Conservation (phyloP, 768 basidiomycete species). For the Kwoniella botswanensis region DNA sequence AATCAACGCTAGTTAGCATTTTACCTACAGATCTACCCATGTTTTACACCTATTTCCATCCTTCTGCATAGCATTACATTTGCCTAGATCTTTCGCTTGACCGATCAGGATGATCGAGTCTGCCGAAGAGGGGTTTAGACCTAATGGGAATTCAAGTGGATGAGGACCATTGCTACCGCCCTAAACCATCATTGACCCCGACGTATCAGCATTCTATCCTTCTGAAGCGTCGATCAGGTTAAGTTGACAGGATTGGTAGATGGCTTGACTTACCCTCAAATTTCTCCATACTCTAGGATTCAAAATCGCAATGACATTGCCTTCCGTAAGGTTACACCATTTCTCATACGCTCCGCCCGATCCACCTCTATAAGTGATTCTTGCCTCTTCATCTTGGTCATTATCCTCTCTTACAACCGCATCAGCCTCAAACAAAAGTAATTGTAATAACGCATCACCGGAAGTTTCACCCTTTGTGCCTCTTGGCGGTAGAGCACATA, state of each 20-base stretch:
- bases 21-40: conserved; percentile 75
- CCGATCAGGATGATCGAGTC: conserved; percentile 84
- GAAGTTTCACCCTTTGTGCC: conserved; percentile 65
- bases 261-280: conserved; percentile 67
- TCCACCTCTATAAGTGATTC: conserved; percentile 80
- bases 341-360: conserved; percentile 90
- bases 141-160: conserved; percentile 79
- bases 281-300: conserved; percentile 88
- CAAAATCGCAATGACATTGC: conserved; percentile 85
- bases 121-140: conserved; percentile 81
- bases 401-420: conserved; percentile 63
- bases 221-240: too few species aligned
- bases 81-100: conserved; percentile 81
- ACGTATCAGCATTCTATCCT: too few species aligned
- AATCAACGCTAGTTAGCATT: too few species aligned
- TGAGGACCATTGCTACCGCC: conserved; percentile 64
- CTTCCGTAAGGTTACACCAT: conserved; percentile 77
- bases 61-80: conserved; percentile 75
- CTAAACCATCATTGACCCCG: conserved; percentile 23
- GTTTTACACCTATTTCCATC: conserved; percentile 81
- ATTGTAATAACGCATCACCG: conserved; percentile 81
- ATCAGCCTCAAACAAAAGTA: conserved; percentile 90
- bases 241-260: too few species aligned
- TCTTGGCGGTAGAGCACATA: conserved; percentile 65
- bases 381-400: conserved; percentile 62